These are phyloP conservation scores for Crithidia thermophila DNA, from an alignment of 208 protist genomes.

Conservation along the genomic window DNA sequence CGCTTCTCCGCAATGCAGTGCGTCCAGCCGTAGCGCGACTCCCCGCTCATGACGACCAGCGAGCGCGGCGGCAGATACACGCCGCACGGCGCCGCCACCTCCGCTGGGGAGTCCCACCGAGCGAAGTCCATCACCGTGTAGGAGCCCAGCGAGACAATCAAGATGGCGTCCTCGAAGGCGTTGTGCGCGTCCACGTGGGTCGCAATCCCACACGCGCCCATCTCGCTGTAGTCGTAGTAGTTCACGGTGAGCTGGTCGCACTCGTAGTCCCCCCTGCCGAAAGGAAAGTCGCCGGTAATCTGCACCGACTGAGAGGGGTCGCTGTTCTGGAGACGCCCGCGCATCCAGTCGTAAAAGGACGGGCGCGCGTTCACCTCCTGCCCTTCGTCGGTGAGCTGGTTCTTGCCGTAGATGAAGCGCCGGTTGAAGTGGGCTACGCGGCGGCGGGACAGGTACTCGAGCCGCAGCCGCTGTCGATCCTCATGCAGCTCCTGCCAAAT, in stretches of 20 bases:
- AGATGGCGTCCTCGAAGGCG: conserved; percentile 56
- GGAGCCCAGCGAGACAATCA: conserved; percentile 78
- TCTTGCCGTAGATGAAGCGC: conserved; percentile 76
- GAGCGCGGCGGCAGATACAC: conserved; percentile 65
- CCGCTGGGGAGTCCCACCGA: conserved; percentile 38
- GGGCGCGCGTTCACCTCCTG: conserved; percentile 54
- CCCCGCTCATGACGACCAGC: conserved; percentile 64
- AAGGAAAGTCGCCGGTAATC: conserved; percentile 44
- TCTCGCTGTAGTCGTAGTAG: conserved; percentile 73
- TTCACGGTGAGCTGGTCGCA: conserved; percentile 87
- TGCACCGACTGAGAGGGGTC: conserved; percentile 24
- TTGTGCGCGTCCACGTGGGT: conserved; percentile 78
- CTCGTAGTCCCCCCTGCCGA: conserved; percentile 11
- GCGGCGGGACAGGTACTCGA: conserved; percentile 66
- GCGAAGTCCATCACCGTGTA: conserved; percentile 85
- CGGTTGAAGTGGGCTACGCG: conserved; percentile 82
- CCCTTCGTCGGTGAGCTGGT: conserved; percentile 51
- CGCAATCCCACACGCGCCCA: conserved; percentile 58
- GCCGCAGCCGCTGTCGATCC: conserved; percentile 22
- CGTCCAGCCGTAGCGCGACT: conserved; percentile 76
- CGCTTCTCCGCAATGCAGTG: conserved; percentile 75
- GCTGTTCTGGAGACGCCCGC: conserved; percentile 47
- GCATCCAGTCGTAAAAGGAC: conserved; percentile 76
- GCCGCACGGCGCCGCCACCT: conserved; percentile 28
- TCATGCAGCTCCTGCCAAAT: conserved; percentile 49